phyloP scores from a whole-genome alignment of 2,329 filamentous ascomycete species.

The Sporothrix sp. region DNA sequence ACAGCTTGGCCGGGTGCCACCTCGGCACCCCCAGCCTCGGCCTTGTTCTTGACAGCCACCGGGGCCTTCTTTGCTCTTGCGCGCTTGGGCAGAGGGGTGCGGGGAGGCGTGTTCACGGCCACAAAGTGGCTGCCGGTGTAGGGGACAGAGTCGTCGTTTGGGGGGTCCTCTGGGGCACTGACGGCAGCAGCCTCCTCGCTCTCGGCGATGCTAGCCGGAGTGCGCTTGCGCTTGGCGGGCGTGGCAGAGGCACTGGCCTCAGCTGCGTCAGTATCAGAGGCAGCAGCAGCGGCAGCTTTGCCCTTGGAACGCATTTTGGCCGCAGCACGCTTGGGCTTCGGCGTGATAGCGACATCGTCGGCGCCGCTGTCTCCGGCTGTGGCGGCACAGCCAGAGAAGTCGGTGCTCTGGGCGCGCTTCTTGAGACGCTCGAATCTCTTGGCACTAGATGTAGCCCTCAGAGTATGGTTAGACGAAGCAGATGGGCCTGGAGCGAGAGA shows the following conservation, averaged over 20 bases:
- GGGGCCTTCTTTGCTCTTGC: slow-evolving; percentile 4
- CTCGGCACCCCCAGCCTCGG: background rate
- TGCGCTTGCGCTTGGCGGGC: slow-evolving; percentile 22
- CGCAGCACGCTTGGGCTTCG: background rate
- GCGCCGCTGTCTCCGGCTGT: background rate
- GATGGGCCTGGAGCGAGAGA: background rate
- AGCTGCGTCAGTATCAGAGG: background rate
- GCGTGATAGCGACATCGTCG: background rate
- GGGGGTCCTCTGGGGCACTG: background rate
- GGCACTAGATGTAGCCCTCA: slow-evolving; percentile 35
- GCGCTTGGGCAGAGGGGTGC: slow-evolving; percentile 2
- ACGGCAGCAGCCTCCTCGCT: background rate
- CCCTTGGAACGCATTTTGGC: background rate
- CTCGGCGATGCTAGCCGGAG: slow-evolving; percentile 8
- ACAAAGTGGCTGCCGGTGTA: background rate
- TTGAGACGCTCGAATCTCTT: slow-evolving; percentile 58
- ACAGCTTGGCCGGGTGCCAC: too few species aligned
- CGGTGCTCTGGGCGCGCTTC: slow-evolving; percentile 6
- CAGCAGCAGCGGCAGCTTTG: background rate
- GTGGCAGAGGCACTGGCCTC: background rate
- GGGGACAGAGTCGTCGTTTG: background rate
- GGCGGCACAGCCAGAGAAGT: background rate
- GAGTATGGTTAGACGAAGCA: background rate
- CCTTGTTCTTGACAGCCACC: slow-evolving; percentile 2
- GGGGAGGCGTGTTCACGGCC: background rate